Percentiles rank a stretch among this genome's conserved stretches.
These are phyloP conservation scores for Penicillium simplicissimum DNA, from an alignment of 495 filamentous ascomycete genomes.

Conservation along the genomic window DNA sequence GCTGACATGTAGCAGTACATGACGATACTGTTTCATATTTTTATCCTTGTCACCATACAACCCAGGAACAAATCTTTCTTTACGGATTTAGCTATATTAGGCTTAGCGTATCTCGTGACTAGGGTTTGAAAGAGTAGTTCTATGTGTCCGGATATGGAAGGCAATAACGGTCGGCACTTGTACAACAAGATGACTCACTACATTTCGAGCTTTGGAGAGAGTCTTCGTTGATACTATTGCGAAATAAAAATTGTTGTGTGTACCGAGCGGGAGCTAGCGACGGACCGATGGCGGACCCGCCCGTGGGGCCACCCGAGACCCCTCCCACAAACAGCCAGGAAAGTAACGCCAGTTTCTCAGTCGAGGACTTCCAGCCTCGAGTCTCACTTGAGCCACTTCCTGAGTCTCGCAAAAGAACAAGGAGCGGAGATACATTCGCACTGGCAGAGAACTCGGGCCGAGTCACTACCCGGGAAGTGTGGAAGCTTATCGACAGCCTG, in stretches of 20 bases:
- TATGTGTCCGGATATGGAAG: not conserved
- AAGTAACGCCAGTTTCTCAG: slow-evolving; percentile 2
- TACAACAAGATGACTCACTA: no score
- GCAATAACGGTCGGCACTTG: not conserved
- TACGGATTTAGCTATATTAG: not conserved
- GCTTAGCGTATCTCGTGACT: not conserved
- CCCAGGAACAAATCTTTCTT: not conserved
- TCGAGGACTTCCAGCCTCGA: slow-evolving; percentile 4
- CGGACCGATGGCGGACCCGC: slow-evolving; percentile 19
- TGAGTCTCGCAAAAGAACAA: slow-evolving; percentile 11
- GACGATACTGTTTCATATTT: not conserved
- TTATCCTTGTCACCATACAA: not conserved
- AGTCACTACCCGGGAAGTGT: slow-evolving; percentile 24
- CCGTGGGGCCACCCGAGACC: slow-evolving; percentile 5
- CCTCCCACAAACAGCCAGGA: slow-evolving; percentile 13
- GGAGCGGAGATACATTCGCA: slow-evolving; percentile 11
- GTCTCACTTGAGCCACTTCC: not conserved
- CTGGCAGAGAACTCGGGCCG: not conserved
- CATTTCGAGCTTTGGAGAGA: no score
- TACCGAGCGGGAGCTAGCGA: slow-evolving; percentile 14
- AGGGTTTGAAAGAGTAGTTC: not conserved
- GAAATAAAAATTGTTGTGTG: not conserved
- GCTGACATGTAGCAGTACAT: no score
- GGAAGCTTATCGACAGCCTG: slow-evolving; percentile 18
- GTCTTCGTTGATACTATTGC: no score